Evolutionary conservation across 2,329 filamentous ascomycete genomes (phyloP).

Genomic region (Talaromyces marneffei): DNA sequence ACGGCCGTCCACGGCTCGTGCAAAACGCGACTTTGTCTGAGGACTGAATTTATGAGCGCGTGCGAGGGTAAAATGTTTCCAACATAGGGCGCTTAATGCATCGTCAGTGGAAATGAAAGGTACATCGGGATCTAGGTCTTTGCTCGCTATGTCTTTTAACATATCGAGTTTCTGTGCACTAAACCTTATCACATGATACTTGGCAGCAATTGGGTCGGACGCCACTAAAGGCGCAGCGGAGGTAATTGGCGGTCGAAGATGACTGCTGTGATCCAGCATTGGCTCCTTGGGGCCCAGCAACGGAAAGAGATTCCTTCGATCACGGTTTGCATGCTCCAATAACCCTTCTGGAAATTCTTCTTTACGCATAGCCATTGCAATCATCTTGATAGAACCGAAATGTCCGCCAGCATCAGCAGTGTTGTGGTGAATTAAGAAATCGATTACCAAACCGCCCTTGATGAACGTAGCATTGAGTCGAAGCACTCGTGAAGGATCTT

Average conservation of each 20-base stretch:
- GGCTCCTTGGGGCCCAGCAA: constrained; percentile 19
- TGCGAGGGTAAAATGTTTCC: constrained; percentile 9
- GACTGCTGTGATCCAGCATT: constrained; percentile 30
- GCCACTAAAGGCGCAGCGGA: constrained; percentile 19
- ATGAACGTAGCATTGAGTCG: constrained; percentile 8
- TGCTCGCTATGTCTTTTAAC: constrained; percentile 18
- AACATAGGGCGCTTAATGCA: constrained; percentile 9
- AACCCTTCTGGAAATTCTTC: background rate
- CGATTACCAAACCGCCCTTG: constrained; percentile 4
- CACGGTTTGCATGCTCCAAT: constrained; percentile 22
- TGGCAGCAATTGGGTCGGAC: constrained; percentile 17
- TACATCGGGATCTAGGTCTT: constrained; percentile 19
- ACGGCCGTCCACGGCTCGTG: constrained; percentile 4
- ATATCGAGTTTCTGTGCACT: constrained; percentile 5
- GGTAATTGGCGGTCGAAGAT: constrained; percentile 23
- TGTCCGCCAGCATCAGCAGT: constrained; percentile 16
- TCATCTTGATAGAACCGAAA: background rate
- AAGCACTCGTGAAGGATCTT: constrained; percentile 1
- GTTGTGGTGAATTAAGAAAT: constrained; percentile 14
- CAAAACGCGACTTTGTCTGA: constrained; percentile 1
- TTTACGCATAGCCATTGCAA: constrained; percentile 10
- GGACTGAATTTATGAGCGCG: background rate
- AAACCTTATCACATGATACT: constrained; percentile 22
- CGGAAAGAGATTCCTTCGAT: constrained; percentile 26
- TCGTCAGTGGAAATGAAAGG: constrained; percentile 13